Evolutionary conservation across 1,284 basidiomycete genomes (phyloP).

Genomic region (Ceraceosorus guamensis): DNA sequence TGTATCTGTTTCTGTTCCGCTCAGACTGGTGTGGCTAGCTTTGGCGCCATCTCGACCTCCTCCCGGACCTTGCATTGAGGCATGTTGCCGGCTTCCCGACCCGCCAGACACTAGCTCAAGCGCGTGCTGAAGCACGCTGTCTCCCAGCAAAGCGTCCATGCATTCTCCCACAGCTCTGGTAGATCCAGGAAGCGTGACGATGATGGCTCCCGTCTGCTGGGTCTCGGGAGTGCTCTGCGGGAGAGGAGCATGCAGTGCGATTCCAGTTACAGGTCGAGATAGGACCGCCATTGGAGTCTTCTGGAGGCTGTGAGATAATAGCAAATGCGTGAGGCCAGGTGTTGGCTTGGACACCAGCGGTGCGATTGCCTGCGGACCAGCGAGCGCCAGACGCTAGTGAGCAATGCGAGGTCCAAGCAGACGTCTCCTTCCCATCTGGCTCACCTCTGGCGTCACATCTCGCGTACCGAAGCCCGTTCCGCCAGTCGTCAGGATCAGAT

Average conservation of each 20-base stretch:
- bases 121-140: constrained; percentile 59
- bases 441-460: constrained; percentile 73
- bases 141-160: constrained; percentile 59
- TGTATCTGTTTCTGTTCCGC: constrained; percentile 11
- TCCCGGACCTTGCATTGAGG: constrained; percentile 7
- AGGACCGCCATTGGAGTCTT: constrained; percentile 73
- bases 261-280: constrained; percentile 71
- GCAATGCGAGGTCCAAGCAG: background rate
- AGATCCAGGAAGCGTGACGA: constrained; percentile 75
- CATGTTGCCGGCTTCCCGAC: constrained; percentile 60
- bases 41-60: background rate
- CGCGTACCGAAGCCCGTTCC: constrained; percentile 75
- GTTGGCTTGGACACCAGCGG: constrained; percentile 67
- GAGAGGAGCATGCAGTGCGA: constrained; percentile 33
- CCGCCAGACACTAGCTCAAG: constrained; percentile 68
- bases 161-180: constrained; percentile 76
- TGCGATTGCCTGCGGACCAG: constrained; percentile 55
- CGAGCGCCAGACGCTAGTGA: background rate
- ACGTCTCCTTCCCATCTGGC: constrained; percentile 4
- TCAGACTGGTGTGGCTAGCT: no score
- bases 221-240: background rate
- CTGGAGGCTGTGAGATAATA: constrained; percentile 62
- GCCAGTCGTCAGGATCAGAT: constrained; percentile 61
- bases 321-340: constrained; percentile 68
- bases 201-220: constrained; percentile 54